A percentile compares a stretch with the other conserved stretches of the same genome.
Conservation (phyloP, 768 basidiomycete species). For the Macrolepiota fuliginosa region DNA sequence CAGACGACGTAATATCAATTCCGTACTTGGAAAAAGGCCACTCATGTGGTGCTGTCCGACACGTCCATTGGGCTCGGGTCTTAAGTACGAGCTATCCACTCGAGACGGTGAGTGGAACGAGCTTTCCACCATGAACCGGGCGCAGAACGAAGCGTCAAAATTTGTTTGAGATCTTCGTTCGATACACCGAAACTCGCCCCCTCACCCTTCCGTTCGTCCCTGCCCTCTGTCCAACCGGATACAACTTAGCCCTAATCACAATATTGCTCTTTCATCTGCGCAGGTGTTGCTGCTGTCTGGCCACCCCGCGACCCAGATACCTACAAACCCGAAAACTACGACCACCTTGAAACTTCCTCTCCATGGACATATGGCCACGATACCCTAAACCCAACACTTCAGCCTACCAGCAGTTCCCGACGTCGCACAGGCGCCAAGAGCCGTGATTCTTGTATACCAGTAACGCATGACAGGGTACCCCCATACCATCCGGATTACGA, state of each 20-base stretch:
- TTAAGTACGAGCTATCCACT: constrained; percentile 71
- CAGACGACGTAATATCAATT: constrained; percentile 62
- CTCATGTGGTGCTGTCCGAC: constrained; percentile 86
- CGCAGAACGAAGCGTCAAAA: constrained; percentile 7
- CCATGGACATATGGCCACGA: constrained; percentile 89
- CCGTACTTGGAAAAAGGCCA: constrained; percentile 74
- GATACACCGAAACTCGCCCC: constrained; percentile 12
- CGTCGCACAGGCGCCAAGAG: constrained; percentile 19
- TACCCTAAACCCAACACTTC: constrained; percentile 71
- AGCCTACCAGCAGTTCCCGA: constrained; percentile 52
- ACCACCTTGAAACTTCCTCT: constrained; percentile 51
- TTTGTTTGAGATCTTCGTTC: constrained; percentile 18
- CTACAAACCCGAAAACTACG: constrained; percentile 31
- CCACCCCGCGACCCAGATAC: constrained; percentile 70
- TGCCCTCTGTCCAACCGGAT: not conserved
- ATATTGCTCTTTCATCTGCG: constrained; percentile 4
- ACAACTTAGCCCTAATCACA: constrained; percentile 6
- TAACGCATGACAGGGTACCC: constrained; percentile 37
- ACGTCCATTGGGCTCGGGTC: constrained; percentile 62
- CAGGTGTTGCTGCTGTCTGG: constrained; percentile 45
- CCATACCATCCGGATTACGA: constrained; percentile 78
- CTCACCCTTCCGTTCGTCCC: constrained; percentile 8
- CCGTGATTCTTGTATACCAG: constrained; percentile 10
- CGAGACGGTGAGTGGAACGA: constrained; percentile 75
- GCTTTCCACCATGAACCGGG: constrained; percentile 23